A percentile compares a stretch with the other conserved stretches of the same genome.
These are phyloP conservation scores for Zanthoxylum bungeanum DNA, from an alignment of 345 rosid species.

Conservation along the genomic window DNA sequence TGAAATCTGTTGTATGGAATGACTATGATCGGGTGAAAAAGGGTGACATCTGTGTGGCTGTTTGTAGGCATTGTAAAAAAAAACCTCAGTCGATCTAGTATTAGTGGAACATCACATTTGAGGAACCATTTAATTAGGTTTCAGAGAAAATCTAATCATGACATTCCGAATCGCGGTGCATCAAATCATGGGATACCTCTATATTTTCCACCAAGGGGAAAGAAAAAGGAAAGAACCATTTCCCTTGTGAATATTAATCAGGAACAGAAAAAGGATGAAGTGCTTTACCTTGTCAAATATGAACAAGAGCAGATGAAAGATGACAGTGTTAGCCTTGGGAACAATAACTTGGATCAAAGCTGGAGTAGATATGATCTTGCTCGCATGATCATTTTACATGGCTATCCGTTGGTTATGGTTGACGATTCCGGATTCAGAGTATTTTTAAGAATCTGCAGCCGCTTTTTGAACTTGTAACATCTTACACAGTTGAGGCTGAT, in stretches of 20 bases:
- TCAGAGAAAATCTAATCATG: conserved; percentile 40
- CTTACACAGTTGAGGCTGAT: conserved; percentile 57
- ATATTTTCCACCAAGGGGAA: conserved; percentile 39
- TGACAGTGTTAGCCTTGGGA: conserved; percentile 21
- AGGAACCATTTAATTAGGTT: conserved; percentile 82
- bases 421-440: conserved; percentile 71
- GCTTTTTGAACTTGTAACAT: conserved; percentile 56
- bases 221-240: conserved; percentile 50
- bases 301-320: conserved; percentile 48
- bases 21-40: conserved; percentile 78
- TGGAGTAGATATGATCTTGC: conserved; percentile 73
- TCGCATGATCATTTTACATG: conserved; percentile 73
- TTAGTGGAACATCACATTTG: conserved; percentile 83
- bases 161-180: conserved; percentile 15
- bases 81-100: conserved; percentile 76
- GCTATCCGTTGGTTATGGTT: conserved; percentile 72
- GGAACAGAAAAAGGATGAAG: conserved; percentile 53
- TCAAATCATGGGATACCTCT: conserved; percentile 33
- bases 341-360: conserved; percentile 54
- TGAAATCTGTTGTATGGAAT: conserved; percentile 87
- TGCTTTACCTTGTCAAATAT: conserved; percentile 45
- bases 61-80: conserved; percentile 83
- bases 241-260: conserved; percentile 36
- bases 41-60: conserved; percentile 63
- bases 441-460: conserved; percentile 73